phyloP scores from a whole-genome alignment of 257 asterid genomes.

The Plantago ovata region DNA sequence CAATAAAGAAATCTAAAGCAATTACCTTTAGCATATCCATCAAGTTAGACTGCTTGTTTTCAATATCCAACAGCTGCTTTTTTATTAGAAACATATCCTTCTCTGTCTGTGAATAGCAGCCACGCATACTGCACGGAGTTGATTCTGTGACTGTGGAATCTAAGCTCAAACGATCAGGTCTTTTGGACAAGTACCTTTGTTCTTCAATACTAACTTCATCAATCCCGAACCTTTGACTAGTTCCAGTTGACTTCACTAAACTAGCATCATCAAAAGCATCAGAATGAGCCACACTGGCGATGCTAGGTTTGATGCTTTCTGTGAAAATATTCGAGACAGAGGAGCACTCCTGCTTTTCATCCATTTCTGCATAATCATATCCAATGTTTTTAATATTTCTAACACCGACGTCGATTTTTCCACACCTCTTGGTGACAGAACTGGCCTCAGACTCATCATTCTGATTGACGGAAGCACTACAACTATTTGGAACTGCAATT shows the following conservation, averaged over 20 bases:
- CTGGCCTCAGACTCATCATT: constrained; percentile 72
- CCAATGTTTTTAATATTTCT: constrained; percentile 47
- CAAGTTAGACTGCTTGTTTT: constrained; percentile 73
- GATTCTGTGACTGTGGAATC: constrained; percentile 84
- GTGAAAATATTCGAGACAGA: constrained; percentile 58
- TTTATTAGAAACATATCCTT: constrained; percentile 57
- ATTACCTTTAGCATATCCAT: constrained; percentile 79
- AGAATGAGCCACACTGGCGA: constrained; percentile 27
- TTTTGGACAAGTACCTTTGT: constrained; percentile 50
- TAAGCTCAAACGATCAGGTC: constrained; percentile 67
- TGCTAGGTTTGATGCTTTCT: constrained; percentile 50
- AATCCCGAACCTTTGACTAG: constrained; percentile 50
- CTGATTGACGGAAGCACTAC: constrained; percentile 29
- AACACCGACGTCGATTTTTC: constrained; percentile 38
- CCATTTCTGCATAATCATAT: constrained; percentile 60
- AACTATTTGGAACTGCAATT: constrained; percentile 66
- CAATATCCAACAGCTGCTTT: constrained; percentile 82
- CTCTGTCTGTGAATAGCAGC: constrained; percentile 62
- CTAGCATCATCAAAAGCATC: constrained; percentile 49
- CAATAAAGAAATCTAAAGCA: constrained; percentile 11
- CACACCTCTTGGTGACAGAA: constrained; percentile 61
- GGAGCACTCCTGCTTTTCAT: constrained; percentile 68
- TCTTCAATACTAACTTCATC: constrained; percentile 67
- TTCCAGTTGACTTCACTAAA: constrained; percentile 54
- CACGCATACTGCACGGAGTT: constrained; percentile 39